phyloP scores from a whole-genome alignment of 1,284 basidiomycete species.

The Schizopora paradoxa region DNA sequence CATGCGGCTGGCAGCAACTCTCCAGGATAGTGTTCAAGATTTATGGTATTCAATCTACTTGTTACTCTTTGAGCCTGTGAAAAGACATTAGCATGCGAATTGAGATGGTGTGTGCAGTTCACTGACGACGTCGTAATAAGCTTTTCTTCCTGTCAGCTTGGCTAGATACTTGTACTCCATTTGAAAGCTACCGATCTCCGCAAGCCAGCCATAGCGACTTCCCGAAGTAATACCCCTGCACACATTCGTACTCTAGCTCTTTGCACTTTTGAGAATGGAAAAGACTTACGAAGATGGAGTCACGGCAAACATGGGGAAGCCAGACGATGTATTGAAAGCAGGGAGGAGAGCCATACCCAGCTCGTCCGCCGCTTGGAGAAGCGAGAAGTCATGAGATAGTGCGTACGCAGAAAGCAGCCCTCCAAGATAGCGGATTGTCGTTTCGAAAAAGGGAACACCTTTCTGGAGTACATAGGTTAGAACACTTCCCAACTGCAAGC shows the following conservation, averaged over 20 bases:
- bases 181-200: conserved; percentile 51
- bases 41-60: conserved; percentile 30
- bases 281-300: conserved; percentile 39
- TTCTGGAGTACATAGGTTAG: conserved; percentile 24
- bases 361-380: conserved; percentile 46
- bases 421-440: conserved; percentile 81
- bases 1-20: too few relatives aligned
- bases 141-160: conserved; percentile 44
- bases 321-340: conserved; percentile 43
- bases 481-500: background rate
- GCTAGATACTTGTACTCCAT: conserved; percentile 54
- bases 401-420: conserved; percentile 81
- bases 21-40: too few relatives aligned
- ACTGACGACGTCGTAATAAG: conserved; percentile 41
- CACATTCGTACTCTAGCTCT: background rate
- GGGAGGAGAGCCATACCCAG: conserved; percentile 46
- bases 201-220: conserved; percentile 35
- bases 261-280: too few relatives aligned
- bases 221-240: conserved; percentile 24
- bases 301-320: conserved; percentile 44
- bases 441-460: conserved; percentile 71
- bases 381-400: conserved; percentile 43
- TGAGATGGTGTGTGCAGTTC: background rate
- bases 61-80: background rate
- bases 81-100: background rate